Base-by-base conservation (phyloP, 148 eudicot species). In the Rhododendron henanense region DNA sequence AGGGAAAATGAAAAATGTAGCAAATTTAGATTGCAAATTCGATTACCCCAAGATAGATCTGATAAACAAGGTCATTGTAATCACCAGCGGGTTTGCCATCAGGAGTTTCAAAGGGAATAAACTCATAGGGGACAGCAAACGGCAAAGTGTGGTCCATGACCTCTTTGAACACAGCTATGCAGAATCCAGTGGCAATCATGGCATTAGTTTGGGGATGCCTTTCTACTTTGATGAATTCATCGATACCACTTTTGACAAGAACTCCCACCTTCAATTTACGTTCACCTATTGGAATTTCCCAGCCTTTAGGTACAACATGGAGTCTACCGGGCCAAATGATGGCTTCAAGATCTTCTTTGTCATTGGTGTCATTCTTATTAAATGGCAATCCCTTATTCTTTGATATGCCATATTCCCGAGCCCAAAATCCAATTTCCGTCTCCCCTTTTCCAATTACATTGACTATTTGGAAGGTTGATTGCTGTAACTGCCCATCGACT, bases 291-390 rank as follows among this genome's bases (percentile, higher is more conserved):
- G 92, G 90, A 1, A 88, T 69, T 45, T 91, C 96, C 96, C 96
- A 94, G 31, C 94, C 94, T 90, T 87, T 91, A 0, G 97, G 97
- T 8, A 84, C 75, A 14, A 10, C 16, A 19, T 63, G 51, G 1
- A 87, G 45, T 41, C 88, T 90, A 13, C 98, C 97, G 0, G 98
- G 98, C 97, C 97, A 93, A 69, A 88, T 86, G 31, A 94, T 87
- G 61, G 88, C 2, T 57, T 82, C 87, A 53, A 93, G 91, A 75
- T 91, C 85, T 4, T 87, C 84, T 73, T 78, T 87, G 10, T 65
- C 39, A 37, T 37, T 61, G 6, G 87, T 81, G 81, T 87, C 73
- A 44, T 84, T 77, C 19, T 79, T 8, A 21, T 83, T 85, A 69
- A 25, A 81, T 44, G 82, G 16, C 16, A 3, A 50, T 25, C 47